phyloP scores from a whole-genome alignment of 495 filamentous ascomycete species.

The Sabuloglossum arenarium region DNA sequence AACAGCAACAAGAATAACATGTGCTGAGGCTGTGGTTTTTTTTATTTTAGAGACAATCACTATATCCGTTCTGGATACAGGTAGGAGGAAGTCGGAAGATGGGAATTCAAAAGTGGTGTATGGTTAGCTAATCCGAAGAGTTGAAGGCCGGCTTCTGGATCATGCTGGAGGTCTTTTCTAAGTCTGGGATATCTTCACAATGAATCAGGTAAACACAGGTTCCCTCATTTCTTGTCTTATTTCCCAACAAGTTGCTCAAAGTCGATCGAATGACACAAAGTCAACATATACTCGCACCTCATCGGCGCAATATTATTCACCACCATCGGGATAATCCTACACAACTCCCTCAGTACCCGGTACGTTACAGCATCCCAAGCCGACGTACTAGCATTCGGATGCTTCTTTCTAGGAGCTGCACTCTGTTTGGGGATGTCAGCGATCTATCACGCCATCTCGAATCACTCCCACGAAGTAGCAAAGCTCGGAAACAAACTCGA shows the following conservation, averaged over 20 bases:
- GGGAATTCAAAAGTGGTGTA: background rate
- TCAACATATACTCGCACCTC: conserved; percentile 31
- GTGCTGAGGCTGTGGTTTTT: background rate
- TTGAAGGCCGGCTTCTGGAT: conserved; percentile 7
- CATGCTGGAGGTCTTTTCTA: conserved; percentile 15
- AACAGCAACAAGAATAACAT: background rate
- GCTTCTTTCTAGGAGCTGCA: conserved; percentile 28
- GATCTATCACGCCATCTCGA: conserved; percentile 27
- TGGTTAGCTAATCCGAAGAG: background rate
- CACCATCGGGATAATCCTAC: conserved; percentile 19
- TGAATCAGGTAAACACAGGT: conserved; percentile 10
- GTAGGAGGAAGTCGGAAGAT: background rate
- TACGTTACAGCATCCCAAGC: conserved; percentile 13
- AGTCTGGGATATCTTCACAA: conserved; percentile 26
- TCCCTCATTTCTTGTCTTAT: background rate
- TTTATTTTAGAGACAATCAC: conserved; percentile 4
- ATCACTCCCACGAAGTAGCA: conserved; percentile 22
- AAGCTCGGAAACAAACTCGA: conserved; percentile 57
- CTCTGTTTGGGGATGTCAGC: conserved; percentile 31
- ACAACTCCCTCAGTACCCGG: conserved; percentile 14
- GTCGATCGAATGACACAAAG: conserved; percentile 13
- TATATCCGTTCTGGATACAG: conserved; percentile 6
- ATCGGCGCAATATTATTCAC: conserved; percentile 26
- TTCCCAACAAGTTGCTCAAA: background rate
- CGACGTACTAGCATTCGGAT: conserved; percentile 24